A percentile compares a stretch with the other conserved stretches of the same genome.
Evolutionary conservation across 1,284 basidiomycete genomes (phyloP).

Genomic region (Boletus nobilissimus): DNA sequence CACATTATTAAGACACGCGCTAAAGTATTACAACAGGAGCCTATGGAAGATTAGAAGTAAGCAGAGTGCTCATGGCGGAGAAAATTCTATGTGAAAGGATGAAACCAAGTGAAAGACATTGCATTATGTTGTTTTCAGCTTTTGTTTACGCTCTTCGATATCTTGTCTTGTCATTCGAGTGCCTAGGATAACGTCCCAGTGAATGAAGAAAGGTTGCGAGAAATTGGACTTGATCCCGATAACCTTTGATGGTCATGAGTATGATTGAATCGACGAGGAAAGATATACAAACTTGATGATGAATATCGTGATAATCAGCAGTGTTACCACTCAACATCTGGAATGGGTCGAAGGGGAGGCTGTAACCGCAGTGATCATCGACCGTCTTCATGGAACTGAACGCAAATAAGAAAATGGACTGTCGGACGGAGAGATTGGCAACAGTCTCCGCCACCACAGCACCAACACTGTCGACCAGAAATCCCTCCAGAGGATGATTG

Average conservation of each 20-base stretch:
- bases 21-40: conserved; percentile 40
- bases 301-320: conserved; percentile 98
- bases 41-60: conserved; percentile 14
- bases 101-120: neutral
- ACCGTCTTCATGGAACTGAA: conserved; percentile 94
- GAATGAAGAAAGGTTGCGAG: conserved; percentile 92
- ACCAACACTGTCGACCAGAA: conserved; percentile 89
- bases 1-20: conserved; percentile 30
- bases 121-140: conserved; percentile 43
- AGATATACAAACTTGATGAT: conserved; percentile 78
- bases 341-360: conserved; percentile 88
- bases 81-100: conserved; percentile 10
- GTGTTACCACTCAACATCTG: conserved; percentile 93
- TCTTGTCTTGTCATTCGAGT: conserved; percentile 84
- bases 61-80: neutral
- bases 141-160: conserved; percentile 58
- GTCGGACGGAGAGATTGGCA: conserved; percentile 81
- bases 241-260: conserved; percentile 54
- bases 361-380: conserved; percentile 97
- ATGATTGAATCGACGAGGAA: neutral
- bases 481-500: conserved; percentile 96
- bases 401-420: conserved; percentile 87
- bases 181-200: conserved; percentile 85
- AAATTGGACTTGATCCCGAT: conserved; percentile 98
- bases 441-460: conserved; percentile 80